Evolutionary conservation across 371 early-diverging fungal genomes (phyloP), one percentile per base, ranked within the genome.

Genomic region (Umbelopsis sp.): DNA sequence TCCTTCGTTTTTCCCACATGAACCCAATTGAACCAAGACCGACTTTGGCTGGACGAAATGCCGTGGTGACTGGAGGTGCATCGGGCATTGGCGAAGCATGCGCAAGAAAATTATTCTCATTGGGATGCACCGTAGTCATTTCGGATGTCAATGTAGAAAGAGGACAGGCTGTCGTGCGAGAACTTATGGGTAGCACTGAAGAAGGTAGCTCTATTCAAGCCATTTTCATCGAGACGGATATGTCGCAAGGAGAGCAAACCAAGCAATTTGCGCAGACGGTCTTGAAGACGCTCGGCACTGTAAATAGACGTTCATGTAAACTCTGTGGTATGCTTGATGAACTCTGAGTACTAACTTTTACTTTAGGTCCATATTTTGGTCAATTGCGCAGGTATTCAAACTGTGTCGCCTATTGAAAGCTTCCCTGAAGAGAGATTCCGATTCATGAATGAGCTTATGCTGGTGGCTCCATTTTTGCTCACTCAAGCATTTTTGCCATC

Each of bases 31-130:
- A 16, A n/a, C 18, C 14, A n/a, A 20, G 48, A n/a, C n/a, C 48
- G n/a, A 16, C 48, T 12, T 48, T 57, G 18, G 32, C 57, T 18
- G 64, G 64, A 18, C 20, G 64, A 37, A 46, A 44, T 12, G 41
- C 64, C 44, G 45, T 64, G 4, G 44, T 64, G 8, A 64, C 64
- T 24, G 64, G 64, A 8, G 64, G 32, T 14, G 64, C 64, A 4
- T 64, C 64, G 9, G 64, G 64, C 10, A 64, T 64, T 25, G 64
- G 64, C 7, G 64, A 64, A 44, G 64, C 64, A 2, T 64, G 64
- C 38, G 64, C 64, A 22, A 44, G 64, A 64, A 20, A 22, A 12
- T 44, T 64, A 3, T 64, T 64, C 46, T n/a, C 64, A 16, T 29
- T 64, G 10, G 64, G 64, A 25, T 22, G 18, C 7, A 44, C 44